Conservation (phyloP, 2,329 filamentous ascomycete genomes). For the Paraphoma chrysanthemicola region DNA sequence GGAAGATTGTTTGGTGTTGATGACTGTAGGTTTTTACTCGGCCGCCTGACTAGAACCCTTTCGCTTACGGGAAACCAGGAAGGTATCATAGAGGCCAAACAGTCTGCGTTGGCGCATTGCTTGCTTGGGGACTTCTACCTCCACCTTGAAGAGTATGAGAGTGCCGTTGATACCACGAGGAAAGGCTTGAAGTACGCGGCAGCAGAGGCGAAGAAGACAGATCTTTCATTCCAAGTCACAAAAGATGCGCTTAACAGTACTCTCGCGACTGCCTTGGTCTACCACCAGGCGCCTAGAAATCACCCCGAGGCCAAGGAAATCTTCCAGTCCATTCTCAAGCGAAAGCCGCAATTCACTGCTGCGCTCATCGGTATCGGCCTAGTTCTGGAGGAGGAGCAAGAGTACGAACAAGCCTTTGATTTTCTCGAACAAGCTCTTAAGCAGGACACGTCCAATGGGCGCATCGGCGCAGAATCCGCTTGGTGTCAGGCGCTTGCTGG, state of each 20-base stretch:
- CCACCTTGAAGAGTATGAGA: constrained; percentile 83
- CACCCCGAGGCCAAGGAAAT: constrained; percentile 87
- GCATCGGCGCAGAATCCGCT: constrained; percentile 83
- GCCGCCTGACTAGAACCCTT: not conserved
- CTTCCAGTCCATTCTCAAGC: constrained; percentile 80
- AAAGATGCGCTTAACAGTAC: constrained; percentile 76
- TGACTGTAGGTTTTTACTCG: constrained; percentile 57
- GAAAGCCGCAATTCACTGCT: constrained; percentile 76
- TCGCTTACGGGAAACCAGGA: constrained; percentile 39
- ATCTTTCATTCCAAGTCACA: constrained; percentile 66
- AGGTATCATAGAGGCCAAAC: constrained; percentile 56
- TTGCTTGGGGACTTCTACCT: constrained; percentile 85
- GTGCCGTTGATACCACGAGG: constrained; percentile 78
- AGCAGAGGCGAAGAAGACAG: constrained; percentile 69
- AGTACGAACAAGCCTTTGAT: constrained; percentile 80
- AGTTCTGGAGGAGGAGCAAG: constrained; percentile 91
- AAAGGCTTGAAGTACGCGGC: constrained; percentile 71
- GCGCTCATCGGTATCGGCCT: constrained; percentile 90
- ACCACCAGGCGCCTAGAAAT: constrained; percentile 87
- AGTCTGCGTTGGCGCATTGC: constrained; percentile 82
- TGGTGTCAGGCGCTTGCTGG: constrained; percentile 90
- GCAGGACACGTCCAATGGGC: constrained; percentile 76
- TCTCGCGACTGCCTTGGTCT: constrained; percentile 86
- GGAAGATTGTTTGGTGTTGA: constrained; percentile 81
- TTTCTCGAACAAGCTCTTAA: constrained; percentile 80